Base-by-base conservation (phyloP, 768 basidiomycete species). In the Coprinopsis strossmayeri region DNA sequence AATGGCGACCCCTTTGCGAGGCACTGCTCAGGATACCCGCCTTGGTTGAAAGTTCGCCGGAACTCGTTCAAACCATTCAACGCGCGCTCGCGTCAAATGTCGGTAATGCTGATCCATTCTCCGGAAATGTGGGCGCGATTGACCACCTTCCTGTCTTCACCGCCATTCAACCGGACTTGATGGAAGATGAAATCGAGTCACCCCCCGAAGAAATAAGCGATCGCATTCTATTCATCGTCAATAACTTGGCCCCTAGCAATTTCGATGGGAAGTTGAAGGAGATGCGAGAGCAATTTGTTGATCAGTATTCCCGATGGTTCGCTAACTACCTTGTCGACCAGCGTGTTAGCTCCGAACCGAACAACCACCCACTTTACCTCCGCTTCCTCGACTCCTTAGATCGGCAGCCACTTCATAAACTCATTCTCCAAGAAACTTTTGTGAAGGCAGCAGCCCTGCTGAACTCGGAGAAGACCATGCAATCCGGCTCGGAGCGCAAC, bases 261-360 rank as follows among this genome's bases (percentile, higher is more conserved):
- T 94, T 96, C 52, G 92, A 92, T 30, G 57, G 75, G 21, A 99
- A 99, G 66, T 69, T 93, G 28, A 64, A 69, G 26, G 96, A 98
- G 58, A 92, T 99, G 85, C 76, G 74, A 48, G 81, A 81, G 26
- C 73, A 88, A 48, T 95, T 95, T 66, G 77, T 87, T 39, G 87
- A 93, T 57, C 72, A 79, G 34, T 82, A 92, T 61, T 82, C 91
- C 5, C 78, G 87, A 39, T 99, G 96, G 96, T 96, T 99, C 59
- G 95, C 96, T 38, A 87, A 96, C 62, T 99, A 98, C 65, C 77
- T 99, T 41, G 93, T 99, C 28, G 91, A 94, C 59, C 91, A 97
- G 60, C 88, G 96, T 30, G 83, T 98, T 64, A 88, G 87, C 66
- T 87, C 87, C 49, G 96, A 99, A 66, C 91, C 91, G 45, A 99